Evolutionary conservation across 306 rosid species (phyloP).

Genomic region (Oxytropis ochrocephala): DNA sequence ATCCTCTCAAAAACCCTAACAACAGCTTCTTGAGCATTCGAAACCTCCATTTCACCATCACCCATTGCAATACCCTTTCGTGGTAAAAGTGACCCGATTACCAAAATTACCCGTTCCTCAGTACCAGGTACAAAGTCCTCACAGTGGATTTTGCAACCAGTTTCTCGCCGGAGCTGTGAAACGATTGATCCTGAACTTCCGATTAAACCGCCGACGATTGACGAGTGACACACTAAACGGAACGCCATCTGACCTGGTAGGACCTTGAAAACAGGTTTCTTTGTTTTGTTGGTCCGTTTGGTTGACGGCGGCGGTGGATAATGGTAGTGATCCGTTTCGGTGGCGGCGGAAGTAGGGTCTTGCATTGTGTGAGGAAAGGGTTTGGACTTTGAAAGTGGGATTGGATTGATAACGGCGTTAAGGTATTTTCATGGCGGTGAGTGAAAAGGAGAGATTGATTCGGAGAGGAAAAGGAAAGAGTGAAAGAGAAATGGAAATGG

Average conservation of each 20-base stretch:
- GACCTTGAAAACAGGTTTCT: slow-evolving; percentile 25
- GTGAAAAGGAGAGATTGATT: not conserved
- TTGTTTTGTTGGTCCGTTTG: slow-evolving; percentile 20
- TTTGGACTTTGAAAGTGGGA: not conserved
- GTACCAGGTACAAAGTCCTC: slow-evolving; percentile 21
- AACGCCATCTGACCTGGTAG: slow-evolving; percentile 42
- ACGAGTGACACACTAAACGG: slow-evolving; percentile 39
- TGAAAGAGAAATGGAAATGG: not conserved
- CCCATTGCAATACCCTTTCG: slow-evolving; percentile 15
- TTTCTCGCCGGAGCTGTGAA: slow-evolving; percentile 49
- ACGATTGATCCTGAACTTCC: slow-evolving; percentile 41
- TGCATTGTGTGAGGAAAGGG: slow-evolving; percentile 21
- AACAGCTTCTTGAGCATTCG: slow-evolving; percentile 51
- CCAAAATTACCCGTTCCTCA: slow-evolving; percentile 34
- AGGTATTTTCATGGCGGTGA: not conserved
- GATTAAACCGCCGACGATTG: slow-evolving; percentile 40
- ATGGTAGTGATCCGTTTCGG: slow-evolving; percentile 6
- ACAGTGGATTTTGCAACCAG: slow-evolving; percentile 46
- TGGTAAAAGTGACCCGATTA: slow-evolving; percentile 33
- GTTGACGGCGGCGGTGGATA: not conserved
- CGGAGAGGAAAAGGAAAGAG: not conserved
- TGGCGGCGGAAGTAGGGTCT: slow-evolving; percentile 20
- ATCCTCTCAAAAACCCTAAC: slow-evolving; percentile 55
- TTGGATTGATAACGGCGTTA: not conserved
- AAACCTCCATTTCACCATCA: slow-evolving; percentile 23